Evolutionary conservation across 192 early-diverging fungal species (phyloP).

Genomic region (Umbelopsis ramanniana): DNA sequence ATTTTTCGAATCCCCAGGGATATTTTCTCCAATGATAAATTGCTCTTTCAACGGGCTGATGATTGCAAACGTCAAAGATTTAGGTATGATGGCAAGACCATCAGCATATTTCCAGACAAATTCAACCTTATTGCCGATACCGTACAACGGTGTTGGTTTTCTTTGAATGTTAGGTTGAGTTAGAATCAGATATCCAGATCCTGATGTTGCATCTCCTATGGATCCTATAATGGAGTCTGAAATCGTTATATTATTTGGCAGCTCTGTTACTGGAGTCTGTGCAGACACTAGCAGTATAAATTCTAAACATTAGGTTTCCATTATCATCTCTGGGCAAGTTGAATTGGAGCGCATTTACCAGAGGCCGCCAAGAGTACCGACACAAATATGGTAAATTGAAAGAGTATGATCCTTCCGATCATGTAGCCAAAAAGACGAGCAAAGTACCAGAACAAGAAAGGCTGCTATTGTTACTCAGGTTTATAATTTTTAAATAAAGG

Average conservation of each 20-base stretch:
- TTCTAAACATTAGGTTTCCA: too few species aligned
- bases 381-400: too few species aligned
- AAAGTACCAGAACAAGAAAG: too few species aligned
- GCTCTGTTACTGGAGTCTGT: neutral
- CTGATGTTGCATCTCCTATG: neutral
- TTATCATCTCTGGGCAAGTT: too few species aligned
- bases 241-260: neutral
- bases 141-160: neutral
- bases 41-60: neutral
- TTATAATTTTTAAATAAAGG: neutral
- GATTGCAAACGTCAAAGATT: neutral
- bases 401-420: too few species aligned
- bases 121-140: neutral
- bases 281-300: too few species aligned
- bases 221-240: neutral
- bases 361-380: too few species aligned
- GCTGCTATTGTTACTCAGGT: too few species aligned
- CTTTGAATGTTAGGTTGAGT: neutral
- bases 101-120: neutral
- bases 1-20: neutral
- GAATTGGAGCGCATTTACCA: too few species aligned
- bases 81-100: neutral
- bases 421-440: too few species aligned
- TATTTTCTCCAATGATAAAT: neutral
- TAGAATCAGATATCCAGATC: neutral